A percentile compares a stretch with the other conserved stretches of the same genome.
phyloP scores from a whole-genome alignment of 1,284 basidiomycete genomes.

The Vanrija sp. region DNA sequence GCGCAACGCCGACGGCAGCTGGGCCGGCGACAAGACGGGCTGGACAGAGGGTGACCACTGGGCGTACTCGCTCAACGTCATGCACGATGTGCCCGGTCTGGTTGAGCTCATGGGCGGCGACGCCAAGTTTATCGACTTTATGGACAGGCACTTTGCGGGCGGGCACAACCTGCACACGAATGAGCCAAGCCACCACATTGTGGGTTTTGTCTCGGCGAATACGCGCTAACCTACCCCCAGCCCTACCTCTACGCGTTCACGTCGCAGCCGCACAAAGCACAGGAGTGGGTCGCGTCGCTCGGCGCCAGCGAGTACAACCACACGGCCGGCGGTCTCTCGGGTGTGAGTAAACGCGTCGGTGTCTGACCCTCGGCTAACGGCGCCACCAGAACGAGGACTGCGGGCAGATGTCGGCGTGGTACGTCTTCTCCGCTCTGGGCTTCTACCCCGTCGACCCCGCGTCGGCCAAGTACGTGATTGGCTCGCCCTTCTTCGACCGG shows the following conservation, averaged over 20 bases:
- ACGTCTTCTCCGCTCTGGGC: conserved; percentile 72
- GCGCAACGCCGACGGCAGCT: conserved; percentile 62
- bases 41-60: conserved; percentile 84
- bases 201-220: conserved; percentile 11
- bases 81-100: conserved; percentile 60
- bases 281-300: conserved; percentile 65
- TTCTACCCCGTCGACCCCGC: conserved; percentile 84
- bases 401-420: conserved; percentile 86
- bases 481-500: conserved; percentile 68
- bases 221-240: conserved; percentile 7
- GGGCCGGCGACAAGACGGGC: conserved; percentile 65
- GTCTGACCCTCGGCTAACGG: background rate
- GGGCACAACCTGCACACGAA: conserved; percentile 81
- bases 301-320: conserved; percentile 63
- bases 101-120: conserved; percentile 65
- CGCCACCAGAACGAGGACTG: conserved; percentile 73
- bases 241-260: conserved; percentile 75
- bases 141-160: conserved; percentile 73
- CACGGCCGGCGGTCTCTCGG: conserved; percentile 51
- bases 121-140: conserved; percentile 59
- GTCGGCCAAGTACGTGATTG: conserved; percentile 67
- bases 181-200: conserved; percentile 56
- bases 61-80: conserved; percentile 73
- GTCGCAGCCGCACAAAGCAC: conserved; percentile 64
- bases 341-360: conserved; percentile 44